Evolutionary conservation across 495 filamentous ascomycete species (phyloP).

Genomic region (Neurospora sp.): DNA sequence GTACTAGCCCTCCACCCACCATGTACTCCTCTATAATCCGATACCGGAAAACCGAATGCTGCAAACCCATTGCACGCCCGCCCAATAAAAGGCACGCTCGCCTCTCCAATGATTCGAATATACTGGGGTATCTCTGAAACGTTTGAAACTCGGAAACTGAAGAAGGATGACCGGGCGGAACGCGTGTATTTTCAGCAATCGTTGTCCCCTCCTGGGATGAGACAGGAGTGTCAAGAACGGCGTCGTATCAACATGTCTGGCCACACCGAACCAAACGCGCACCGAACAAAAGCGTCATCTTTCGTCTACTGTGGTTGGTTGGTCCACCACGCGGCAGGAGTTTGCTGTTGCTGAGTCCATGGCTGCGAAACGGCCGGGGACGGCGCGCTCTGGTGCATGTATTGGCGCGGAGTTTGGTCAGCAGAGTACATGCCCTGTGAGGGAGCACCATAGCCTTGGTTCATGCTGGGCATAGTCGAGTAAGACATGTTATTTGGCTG

Average conservation of each 20-base stretch:
- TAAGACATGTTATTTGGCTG: constrained; percentile 46
- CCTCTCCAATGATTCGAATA: constrained; percentile 16
- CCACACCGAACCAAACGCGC: neutral
- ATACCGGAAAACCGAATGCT: constrained; percentile 8
- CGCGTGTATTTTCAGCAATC: neutral
- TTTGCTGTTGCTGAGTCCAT: constrained; percentile 33
- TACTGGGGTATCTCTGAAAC: constrained; percentile 13
- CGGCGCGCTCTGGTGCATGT: constrained; percentile 40
- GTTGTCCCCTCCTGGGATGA: neutral
- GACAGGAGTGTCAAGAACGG: neutral
- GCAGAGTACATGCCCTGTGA: constrained; percentile 48
- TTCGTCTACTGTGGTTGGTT: constrained; percentile 33
- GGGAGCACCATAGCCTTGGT: constrained; percentile 40
- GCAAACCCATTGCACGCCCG: constrained; percentile 6
- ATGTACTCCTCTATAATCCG: constrained; percentile 24
- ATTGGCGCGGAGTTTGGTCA: constrained; percentile 51
- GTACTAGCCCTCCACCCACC: neutral
- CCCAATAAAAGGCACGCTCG: constrained; percentile 13
- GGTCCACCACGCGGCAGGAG: constrained; percentile 34
- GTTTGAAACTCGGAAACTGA: constrained; percentile 11
- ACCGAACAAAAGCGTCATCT: neutral
- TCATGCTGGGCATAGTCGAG: constrained; percentile 49
- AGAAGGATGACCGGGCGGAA: constrained; percentile 6
- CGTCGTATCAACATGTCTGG: neutral
- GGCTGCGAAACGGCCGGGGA: constrained; percentile 33